These are phyloP conservation scores for Naegleria fowleri DNA, from an alignment of 208 protist species.

Conservation along the genomic window DNA sequence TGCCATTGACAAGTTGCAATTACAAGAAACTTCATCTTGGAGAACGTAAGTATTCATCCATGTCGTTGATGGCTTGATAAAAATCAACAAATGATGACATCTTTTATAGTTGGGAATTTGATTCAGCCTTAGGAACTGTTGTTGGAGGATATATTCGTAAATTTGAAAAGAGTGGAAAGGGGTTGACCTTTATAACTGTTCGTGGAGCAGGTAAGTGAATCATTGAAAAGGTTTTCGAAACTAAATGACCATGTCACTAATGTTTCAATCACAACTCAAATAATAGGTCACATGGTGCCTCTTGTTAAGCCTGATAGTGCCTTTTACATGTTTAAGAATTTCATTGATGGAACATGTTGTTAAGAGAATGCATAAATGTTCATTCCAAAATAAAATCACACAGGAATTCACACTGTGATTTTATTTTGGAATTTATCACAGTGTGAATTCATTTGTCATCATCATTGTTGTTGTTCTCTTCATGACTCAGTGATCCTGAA, in stretches of 20 bases:
- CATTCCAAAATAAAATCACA: no score
- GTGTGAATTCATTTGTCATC: no score
- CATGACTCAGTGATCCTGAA: no score
- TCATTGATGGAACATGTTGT: not conserved
- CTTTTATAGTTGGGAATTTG: not conserved
- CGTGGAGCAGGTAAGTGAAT: not conserved
- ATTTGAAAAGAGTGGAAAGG: not conserved
- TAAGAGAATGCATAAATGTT: not conserved
- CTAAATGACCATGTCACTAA: no score
- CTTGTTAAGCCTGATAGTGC: not conserved
- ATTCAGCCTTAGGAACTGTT: not conserved
- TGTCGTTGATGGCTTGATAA: not conserved
- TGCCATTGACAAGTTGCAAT: not conserved
- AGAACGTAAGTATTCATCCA: not conserved
- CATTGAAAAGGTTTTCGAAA: no score
- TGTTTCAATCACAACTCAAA: no score
- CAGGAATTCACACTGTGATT: no score
- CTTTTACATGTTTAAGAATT: not conserved
- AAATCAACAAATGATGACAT: no score
- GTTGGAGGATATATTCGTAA: not conserved
- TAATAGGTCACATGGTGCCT: slow-evolving; percentile 19
- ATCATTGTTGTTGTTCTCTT: no score
- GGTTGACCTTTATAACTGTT: not conserved
- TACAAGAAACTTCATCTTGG: not conserved
- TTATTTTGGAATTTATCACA: no score